A percentile compares a stretch with the other conserved stretches of the same genome.
Evolutionary conservation across 768 basidiomycete species (phyloP).

Genomic region (Leccinum sublutescens): DNA sequence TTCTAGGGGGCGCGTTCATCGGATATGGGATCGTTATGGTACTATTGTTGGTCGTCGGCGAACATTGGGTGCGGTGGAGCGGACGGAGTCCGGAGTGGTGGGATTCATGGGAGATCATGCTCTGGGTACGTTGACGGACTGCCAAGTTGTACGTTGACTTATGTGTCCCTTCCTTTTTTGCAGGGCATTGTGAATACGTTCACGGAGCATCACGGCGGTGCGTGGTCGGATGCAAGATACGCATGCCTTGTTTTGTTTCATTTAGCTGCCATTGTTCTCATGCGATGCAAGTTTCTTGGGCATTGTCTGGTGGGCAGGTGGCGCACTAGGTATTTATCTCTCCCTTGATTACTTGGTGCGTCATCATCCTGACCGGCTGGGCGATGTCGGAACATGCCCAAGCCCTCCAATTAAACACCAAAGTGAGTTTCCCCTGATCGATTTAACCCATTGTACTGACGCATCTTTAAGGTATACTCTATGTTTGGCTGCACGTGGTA

Average conservation of each 20-base stretch:
- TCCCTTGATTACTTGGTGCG: conserved; percentile 71
- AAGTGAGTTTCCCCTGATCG: conserved; percentile 39
- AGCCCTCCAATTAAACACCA: conserved; percentile 78
- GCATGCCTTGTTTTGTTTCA: conserved; percentile 40
- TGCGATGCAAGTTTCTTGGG: conserved; percentile 48
- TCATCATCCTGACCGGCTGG: conserved; percentile 79
- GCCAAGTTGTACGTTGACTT: neutral
- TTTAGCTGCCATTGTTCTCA: neutral
- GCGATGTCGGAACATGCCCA: conserved; percentile 92
- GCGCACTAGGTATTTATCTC: conserved; percentile 84
- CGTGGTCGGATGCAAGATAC: conserved; percentile 94
- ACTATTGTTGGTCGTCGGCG: conserved; percentile 73
- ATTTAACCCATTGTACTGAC: neutral
- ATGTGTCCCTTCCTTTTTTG: neutral
- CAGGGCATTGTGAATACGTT: conserved; percentile 76
- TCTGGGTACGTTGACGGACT: conserved; percentile 44
- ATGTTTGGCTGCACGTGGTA: conserved; percentile 83
- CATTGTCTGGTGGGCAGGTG: conserved; percentile 80
- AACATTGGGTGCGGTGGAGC: conserved; percentile 69
- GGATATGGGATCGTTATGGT: conserved; percentile 83
- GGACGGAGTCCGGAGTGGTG: conserved; percentile 82
- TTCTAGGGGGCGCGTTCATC: conserved; percentile 77
- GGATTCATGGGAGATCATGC: conserved; percentile 67
- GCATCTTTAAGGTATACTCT: conserved; percentile 59
- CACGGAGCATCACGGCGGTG: conserved; percentile 80